These are phyloP conservation scores for Candida sanyiensis DNA, from an alignment of 805 yeast species.

Conservation along the genomic window DNA sequence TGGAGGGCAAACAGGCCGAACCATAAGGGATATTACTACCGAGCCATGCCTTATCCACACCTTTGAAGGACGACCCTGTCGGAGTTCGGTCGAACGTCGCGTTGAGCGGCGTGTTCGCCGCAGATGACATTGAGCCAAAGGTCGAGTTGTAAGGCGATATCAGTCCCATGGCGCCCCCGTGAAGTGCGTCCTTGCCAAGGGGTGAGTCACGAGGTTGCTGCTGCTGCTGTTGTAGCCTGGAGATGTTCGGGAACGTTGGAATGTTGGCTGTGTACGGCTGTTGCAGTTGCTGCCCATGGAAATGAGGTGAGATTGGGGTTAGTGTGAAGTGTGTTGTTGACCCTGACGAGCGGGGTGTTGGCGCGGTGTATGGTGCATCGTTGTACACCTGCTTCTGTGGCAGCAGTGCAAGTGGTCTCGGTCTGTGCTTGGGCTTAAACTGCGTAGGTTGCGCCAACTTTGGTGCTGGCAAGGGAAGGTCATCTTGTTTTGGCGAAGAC, in stretches of 20 bases:
- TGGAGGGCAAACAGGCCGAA: not conserved
- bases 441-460: slow-evolving; percentile 20
- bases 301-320: slow-evolving; percentile 16
- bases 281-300: slow-evolving; percentile 1
- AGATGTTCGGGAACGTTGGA: too few species aligned
- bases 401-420: slow-evolving; percentile 21
- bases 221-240: slow-evolving; percentile 14
- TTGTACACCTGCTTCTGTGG: slow-evolving; percentile 12
- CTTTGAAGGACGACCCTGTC: slow-evolving; percentile 6
- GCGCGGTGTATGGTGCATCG: slow-evolving; percentile 20
- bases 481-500: slow-evolving; percentile 4
- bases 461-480: slow-evolving; percentile 3
- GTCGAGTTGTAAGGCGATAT: slow-evolving; percentile 20
- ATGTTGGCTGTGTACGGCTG: slow-evolving; percentile 7
- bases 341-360: slow-evolving; percentile 20
- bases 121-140: slow-evolving; percentile 9
- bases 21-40: not conserved
- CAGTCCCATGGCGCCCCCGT: slow-evolving; percentile 8
- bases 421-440: slow-evolving; percentile 25
- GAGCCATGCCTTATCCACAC: not conserved
- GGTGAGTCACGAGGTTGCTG: not conserved
- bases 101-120: slow-evolving; percentile 6
- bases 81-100: slow-evolving; percentile 14
- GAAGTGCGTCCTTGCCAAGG: not conserved
- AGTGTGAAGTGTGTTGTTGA: slow-evolving; percentile 14